Evolutionary conservation across 306 rosid genomes (phyloP), one percentile per base, ranked within the genome.

Genomic region (Spatholobus suberectus): DNA sequence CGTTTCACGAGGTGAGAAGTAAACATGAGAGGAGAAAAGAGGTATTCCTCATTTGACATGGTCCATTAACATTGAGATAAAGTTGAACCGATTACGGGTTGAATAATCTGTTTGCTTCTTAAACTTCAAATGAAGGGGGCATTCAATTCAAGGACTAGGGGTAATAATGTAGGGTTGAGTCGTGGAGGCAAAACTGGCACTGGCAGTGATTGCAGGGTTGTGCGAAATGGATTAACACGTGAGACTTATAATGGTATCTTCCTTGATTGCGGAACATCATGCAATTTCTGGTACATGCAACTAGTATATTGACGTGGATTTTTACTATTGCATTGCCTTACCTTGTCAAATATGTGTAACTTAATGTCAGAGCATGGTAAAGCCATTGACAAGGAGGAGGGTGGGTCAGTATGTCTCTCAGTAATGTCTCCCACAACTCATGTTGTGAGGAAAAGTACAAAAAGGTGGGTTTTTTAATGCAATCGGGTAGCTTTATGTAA

Each of bases 21-120:
- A 93, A 91, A 84, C 97, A 95, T 76, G 94, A 89, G 76, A 93
- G 92, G 89, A 87, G 90, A 75, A 93, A 91, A 89, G 95, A 93
- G 97, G 97, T 93, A 88, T 78, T 23, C 38, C 68, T 61, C 12
- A 7, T 68, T 7, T 78, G 44, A 44, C 61, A 54, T 70, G 73
- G 17, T 62, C 83, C 43, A 13, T 34, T 23, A 63, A 67, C 34
- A 18, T 40, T 73, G 78, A 17, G 41, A 20, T 70, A 43, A 57
- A 40, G 43, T 82, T 75, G 62, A 62, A 55, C 18, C 12, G 18
- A 35, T 20, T 17, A 23, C 38, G 34, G 6, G 81, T 61, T 51
- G 73, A 10, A 66, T 83, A 75, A 70, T 79, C 74, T 57, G 24
- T 38, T 17, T 66, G 6, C 54, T 24, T 69, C 49, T 13, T 32